Conservation (phyloP, 306 rosid genomes). For the Coriaria nepalensis region DNA sequence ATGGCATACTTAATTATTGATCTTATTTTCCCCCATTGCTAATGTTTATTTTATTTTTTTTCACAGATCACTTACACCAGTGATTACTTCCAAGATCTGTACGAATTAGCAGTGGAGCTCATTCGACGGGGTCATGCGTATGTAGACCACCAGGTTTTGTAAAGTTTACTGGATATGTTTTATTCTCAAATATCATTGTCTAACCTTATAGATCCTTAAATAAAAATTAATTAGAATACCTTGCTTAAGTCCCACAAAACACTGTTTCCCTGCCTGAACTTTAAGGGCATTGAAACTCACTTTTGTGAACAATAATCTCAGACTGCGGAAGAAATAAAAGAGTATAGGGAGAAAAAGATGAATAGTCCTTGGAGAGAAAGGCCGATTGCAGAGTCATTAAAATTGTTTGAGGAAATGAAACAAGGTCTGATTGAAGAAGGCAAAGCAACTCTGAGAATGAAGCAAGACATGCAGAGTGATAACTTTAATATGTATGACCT, state of each 20-base stretch:
- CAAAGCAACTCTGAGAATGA: conserved; percentile 94
- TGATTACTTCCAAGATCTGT: conserved; percentile 87
- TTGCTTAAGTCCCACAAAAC: no score
- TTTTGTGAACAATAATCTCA: conserved; percentile 25
- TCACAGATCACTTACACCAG: conserved; percentile 86
- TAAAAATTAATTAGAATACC: no score
- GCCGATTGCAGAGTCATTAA: conserved; percentile 64
- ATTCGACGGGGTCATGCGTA: conserved; percentile 75
- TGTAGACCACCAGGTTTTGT: conserved; percentile 87
- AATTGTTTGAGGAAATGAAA: conserved; percentile 86
- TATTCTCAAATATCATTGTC: no score
- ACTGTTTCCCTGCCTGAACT: no score
- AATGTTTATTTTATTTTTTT: conserved; percentile 11
- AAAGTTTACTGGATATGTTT: not conserved
- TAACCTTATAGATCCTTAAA: no score
- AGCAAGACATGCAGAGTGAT: conserved; percentile 99
- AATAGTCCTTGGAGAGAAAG: conserved; percentile 99
- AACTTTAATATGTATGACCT: conserved; percentile 95
- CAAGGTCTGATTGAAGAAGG: conserved; percentile 77
- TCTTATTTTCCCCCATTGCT: conserved; percentile 4
- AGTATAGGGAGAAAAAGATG: conserved; percentile 78
- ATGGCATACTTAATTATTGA: not conserved
- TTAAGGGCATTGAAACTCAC: not conserved
- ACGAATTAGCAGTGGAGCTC: conserved; percentile 89
- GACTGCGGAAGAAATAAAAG: conserved; percentile 90